These are phyloP conservation scores for Oryza glaberrima DNA, from an alignment of 176 grass and related monocot species.

Conservation along the genomic window DNA sequence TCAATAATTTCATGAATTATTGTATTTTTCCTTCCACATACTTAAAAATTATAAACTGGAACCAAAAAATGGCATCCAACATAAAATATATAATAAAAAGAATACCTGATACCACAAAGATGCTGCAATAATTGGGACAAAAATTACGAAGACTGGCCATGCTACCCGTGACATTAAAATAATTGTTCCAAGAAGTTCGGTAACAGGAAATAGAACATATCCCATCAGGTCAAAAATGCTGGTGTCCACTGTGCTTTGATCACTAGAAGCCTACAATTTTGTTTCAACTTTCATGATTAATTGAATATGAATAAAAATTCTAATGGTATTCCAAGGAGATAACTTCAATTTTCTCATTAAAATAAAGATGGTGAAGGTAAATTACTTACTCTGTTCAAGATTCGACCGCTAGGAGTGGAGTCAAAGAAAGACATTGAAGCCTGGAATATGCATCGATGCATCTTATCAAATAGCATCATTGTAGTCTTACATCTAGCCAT, in stretches of 20 bases:
- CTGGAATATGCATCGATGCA: conserved; percentile 37
- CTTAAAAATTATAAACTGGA: too few species aligned
- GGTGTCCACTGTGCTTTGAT: conserved; percentile 58
- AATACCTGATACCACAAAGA: neutral
- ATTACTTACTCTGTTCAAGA: conserved; percentile 33
- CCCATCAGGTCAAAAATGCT: conserved; percentile 44
- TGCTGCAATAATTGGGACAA: conserved; percentile 46
- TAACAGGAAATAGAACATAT: conserved; percentile 40
- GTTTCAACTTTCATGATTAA: neutral
- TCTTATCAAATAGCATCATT: conserved; percentile 38
- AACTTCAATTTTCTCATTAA: neutral
- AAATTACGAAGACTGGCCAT: conserved; percentile 63
- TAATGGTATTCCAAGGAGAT: neutral
- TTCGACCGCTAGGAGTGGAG: conserved; percentile 40
- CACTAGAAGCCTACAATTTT: conserved; percentile 51
- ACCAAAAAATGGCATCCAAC: too few species aligned
- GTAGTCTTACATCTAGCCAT: conserved; percentile 41
- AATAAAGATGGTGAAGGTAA: neutral
- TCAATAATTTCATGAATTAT: too few species aligned
- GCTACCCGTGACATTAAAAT: conserved; percentile 67
- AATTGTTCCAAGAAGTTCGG: conserved; percentile 54
- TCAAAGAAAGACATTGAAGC: conserved; percentile 50
- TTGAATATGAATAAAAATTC: neutral
- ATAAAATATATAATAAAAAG: too few species aligned
- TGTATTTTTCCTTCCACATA: too few species aligned